phyloP scores from a whole-genome alignment of 2,329 filamentous ascomycete species.

The Xylariaceae sp. region DNA sequence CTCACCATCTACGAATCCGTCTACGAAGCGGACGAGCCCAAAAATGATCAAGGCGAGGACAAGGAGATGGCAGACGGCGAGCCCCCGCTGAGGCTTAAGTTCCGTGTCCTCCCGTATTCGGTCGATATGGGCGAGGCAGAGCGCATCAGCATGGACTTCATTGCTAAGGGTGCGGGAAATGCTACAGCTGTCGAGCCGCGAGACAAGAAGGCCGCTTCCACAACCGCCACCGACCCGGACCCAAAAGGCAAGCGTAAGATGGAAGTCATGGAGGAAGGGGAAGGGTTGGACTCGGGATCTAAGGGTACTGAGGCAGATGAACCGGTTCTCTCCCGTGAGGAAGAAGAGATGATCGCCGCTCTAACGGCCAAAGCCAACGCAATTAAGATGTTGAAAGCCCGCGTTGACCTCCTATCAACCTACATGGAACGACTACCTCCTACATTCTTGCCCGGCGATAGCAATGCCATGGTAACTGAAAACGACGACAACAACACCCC shows the following conservation, averaged over 20 bases:
- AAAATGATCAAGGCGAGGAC: conserved; percentile 53
- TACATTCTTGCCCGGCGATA: conserved; percentile 53
- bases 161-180: conserved; percentile 79
- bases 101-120: conserved; percentile 78
- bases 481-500: conserved; percentile 38
- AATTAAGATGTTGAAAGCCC: conserved; percentile 83
- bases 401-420: conserved; percentile 66
- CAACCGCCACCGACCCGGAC: conserved; percentile 41
- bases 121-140: conserved; percentile 94
- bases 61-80: conserved; percentile 69
- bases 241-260: conserved; percentile 49
- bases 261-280: conserved; percentile 29
- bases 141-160: conserved; percentile 95
- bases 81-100: conserved; percentile 60
- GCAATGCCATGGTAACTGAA: conserved; percentile 30
- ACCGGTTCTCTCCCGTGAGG: conserved; percentile 50
- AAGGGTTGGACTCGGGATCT: conserved; percentile 29
- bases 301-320: conserved; percentile 33
- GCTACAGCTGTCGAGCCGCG: conserved; percentile 56
- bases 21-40: conserved; percentile 64
- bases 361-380: conserved; percentile 89
- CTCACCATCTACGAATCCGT: conserved; percentile 87
- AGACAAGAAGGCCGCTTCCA: conserved; percentile 40
- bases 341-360: conserved; percentile 58
- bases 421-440: conserved; percentile 73